Evolutionary conservation across 2,329 filamentous ascomycete species (phyloP).

Genomic region (Alternaria brassicicola): DNA sequence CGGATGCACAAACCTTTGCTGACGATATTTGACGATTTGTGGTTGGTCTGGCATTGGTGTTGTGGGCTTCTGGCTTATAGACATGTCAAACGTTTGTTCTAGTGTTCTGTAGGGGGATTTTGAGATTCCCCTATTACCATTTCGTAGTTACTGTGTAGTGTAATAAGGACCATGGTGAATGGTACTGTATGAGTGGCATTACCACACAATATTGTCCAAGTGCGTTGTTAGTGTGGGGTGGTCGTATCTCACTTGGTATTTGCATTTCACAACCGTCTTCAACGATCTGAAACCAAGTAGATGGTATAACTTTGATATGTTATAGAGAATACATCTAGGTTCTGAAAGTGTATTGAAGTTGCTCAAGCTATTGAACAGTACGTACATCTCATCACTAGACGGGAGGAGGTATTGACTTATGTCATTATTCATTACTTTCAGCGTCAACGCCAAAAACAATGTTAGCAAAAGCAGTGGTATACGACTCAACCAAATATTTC

Average conservation of each 20-base stretch:
- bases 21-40: background rate
- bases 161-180: background rate
- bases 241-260: background rate
- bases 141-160: background rate
- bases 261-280: background rate
- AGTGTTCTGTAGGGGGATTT: background rate
- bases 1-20: background rate
- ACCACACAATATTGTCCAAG: background rate
- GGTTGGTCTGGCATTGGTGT: background rate
- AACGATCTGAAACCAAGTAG: background rate
- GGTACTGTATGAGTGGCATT: background rate
- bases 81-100: background rate
- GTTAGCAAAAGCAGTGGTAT: background rate
- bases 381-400: too few relatives aligned
- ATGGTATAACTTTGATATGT: background rate
- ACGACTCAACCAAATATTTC: conserved; percentile 9
- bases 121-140: background rate
- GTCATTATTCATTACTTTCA: background rate
- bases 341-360: background rate
- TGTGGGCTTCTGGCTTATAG: background rate
- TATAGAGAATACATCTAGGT: background rate
- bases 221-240: background rate
- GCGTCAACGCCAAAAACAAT: conserved; percentile 1
- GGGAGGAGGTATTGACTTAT: too few relatives aligned
- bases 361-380: background rate